Percentiles rank a stretch among this genome's conserved stretches.
These are phyloP conservation scores for Hericium coralloides DNA, from an alignment of 768 basidiomycete genomes.

Conservation along the genomic window DNA sequence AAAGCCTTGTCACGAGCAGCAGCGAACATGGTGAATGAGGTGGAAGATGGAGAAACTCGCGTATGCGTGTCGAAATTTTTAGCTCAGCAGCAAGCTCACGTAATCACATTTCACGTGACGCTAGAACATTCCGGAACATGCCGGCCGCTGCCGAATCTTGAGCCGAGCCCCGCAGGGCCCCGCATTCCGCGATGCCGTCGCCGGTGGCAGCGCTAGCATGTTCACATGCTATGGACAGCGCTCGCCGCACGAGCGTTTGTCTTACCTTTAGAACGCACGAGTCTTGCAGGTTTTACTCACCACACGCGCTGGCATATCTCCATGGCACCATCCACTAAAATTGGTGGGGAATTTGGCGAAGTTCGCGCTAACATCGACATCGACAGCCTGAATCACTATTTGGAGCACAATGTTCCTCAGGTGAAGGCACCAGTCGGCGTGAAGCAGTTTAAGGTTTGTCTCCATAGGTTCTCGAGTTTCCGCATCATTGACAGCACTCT, in stretches of 20 bases:
- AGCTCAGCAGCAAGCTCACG: not conserved
- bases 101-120: not conserved
- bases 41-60: constrained; percentile 20
- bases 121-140: constrained; percentile 12
- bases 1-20: constrained; percentile 35
- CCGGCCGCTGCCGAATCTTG: not conserved
- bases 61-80: constrained; percentile 6
- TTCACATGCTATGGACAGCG: not conserved
- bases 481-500: not conserved
- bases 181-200: not conserved
- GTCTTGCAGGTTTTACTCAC: not conserved
- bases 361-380: constrained; percentile 65
- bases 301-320: not conserved
- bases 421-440: constrained; percentile 62
- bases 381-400: constrained; percentile 54
- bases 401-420: constrained; percentile 42
- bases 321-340: constrained; percentile 14
- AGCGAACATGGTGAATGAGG: constrained; percentile 58
- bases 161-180: not conserved
- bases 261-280: not conserved
- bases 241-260: no score
- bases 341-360: constrained; percentile 71
- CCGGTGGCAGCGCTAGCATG: not conserved
- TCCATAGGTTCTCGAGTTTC: no score
- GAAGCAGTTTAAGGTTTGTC: constrained; percentile 86